These are phyloP conservation scores for Penicillium sp. DNA, from an alignment of 2,329 filamentous ascomycete species.

Conservation along the genomic window DNA sequence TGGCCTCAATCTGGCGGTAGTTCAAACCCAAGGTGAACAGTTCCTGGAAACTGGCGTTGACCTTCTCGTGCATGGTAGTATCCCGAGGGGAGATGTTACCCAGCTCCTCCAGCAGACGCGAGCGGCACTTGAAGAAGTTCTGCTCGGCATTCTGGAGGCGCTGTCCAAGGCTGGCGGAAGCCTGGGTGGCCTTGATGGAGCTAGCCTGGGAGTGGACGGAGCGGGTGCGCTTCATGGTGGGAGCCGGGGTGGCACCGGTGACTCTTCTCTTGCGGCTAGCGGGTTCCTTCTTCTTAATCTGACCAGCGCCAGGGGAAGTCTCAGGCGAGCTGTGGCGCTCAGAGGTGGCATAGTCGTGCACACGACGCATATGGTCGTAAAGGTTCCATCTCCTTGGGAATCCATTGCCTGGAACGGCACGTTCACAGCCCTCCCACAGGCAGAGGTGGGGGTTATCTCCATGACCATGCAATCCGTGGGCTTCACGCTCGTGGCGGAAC, in stretches of 20 bases:
- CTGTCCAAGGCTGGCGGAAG: conserved; percentile 38
- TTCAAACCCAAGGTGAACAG: conserved; percentile 45
- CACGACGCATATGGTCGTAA: conserved; percentile 94
- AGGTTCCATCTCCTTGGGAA: conserved; percentile 96
- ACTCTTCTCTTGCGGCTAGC: conserved; percentile 42
- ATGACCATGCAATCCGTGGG: conserved; percentile 92
- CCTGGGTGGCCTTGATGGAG: conserved; percentile 36
- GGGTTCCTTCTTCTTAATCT: conserved; percentile 43
- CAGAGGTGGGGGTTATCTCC: conserved; percentile 91
- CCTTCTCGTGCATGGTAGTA: conserved; percentile 44
- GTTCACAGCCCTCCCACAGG: conserved; percentile 82
- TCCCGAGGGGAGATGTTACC: conserved; percentile 43
- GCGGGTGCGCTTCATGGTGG: conserved; percentile 46
- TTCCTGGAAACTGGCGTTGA: conserved; percentile 47
- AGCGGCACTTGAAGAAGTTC: conserved; percentile 45
- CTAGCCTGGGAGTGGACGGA: conserved; percentile 41
- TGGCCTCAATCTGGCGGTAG: conserved; percentile 45
- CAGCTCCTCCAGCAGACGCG: conserved; percentile 42
- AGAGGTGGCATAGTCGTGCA: conserved; percentile 64
- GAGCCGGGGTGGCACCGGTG: conserved; percentile 37
- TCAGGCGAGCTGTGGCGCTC: conserved; percentile 46
- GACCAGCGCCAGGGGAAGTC: conserved; percentile 33
- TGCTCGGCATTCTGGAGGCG: conserved; percentile 45
- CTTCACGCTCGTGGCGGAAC: conserved; percentile 91
- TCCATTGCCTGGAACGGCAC: conserved; percentile 76